These are phyloP conservation scores for Trichophyton mentagrophytes DNA, from an alignment of 2,329 filamentous ascomycete genomes.

Conservation along the genomic window DNA sequence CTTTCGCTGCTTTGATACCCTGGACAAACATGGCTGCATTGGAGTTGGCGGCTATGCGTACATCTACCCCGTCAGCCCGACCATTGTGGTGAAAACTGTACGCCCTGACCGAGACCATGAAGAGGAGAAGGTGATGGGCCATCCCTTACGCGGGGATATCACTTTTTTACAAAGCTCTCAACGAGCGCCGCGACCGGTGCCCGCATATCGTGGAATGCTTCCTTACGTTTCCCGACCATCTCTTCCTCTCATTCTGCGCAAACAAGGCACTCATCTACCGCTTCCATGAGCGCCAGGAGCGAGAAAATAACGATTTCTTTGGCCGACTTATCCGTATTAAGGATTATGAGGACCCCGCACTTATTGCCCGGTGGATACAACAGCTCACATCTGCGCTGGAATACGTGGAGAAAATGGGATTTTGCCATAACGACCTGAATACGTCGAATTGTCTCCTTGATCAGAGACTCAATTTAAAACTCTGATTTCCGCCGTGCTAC, in stretches of 20 bases:
- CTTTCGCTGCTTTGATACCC: background rate
- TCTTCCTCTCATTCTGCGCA: slow-evolving; percentile 13
- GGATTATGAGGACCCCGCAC: slow-evolving; percentile 13
- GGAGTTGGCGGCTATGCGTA: background rate
- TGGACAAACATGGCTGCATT: background rate
- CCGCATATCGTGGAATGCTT: slow-evolving; percentile 13
- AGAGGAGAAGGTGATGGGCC: background rate
- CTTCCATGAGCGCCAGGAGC: slow-evolving; percentile 9
- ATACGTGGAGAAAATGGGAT: slow-evolving; percentile 15
- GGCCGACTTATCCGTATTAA: slow-evolving; percentile 12
- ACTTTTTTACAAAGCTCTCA: slow-evolving; percentile 12
- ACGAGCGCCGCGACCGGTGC: slow-evolving; percentile 10
- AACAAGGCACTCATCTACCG: slow-evolving; percentile 1
- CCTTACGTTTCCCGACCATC: slow-evolving; percentile 11
- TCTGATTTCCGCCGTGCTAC: slow-evolving; percentile 13
- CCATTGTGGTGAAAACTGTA: background rate
- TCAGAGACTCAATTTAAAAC: slow-evolving; percentile 10
- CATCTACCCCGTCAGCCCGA: background rate
- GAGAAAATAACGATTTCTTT: slow-evolving; percentile 3
- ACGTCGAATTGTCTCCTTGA: slow-evolving; percentile 13
- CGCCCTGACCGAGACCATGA: background rate
- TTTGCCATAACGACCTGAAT: slow-evolving; percentile 12
- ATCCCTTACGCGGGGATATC: slow-evolving; percentile 10
- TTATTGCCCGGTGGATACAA: slow-evolving; percentile 15
- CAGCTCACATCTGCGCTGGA: slow-evolving; percentile 14